A percentile compares a stretch with the other conserved stretches of the same genome.
Conservation (phyloP, 2,329 filamentous ascomycete genomes). For the Verticillium tricorpus region DNA sequence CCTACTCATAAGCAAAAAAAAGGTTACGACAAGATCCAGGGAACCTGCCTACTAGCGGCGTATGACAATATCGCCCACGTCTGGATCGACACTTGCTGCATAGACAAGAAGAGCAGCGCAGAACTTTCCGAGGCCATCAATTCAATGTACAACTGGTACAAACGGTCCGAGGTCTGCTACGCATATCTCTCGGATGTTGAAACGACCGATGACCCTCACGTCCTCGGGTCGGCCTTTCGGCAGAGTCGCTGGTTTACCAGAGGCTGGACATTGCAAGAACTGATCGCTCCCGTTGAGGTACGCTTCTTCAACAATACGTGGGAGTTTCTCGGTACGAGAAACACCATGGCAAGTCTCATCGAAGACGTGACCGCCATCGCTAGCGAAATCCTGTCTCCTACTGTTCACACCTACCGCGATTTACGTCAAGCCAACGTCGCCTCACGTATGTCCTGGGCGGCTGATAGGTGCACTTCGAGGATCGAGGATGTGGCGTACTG, state of each 20-base stretch:
- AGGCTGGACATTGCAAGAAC: slow-evolving; percentile 21
- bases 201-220: neutral
- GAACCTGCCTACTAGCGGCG: slow-evolving; percentile 12
- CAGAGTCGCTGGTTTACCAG: slow-evolving; percentile 16
- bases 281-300: slow-evolving; percentile 16
- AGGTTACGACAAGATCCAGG: slow-evolving; percentile 19
- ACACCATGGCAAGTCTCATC: slow-evolving; percentile 12
- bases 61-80: slow-evolving; percentile 2
- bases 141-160: slow-evolving; percentile 13
- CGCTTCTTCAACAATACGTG: slow-evolving; percentile 16
- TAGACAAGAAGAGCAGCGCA: slow-evolving; percentile 10
- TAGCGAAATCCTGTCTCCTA: neutral
- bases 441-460: slow-evolving; percentile 22
- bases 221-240: neutral
- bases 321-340: slow-evolving; percentile 6
- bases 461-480: slow-evolving; percentile 16
- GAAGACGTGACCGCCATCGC: slow-evolving; percentile 22
- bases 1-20: neutral
- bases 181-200: slow-evolving; percentile 8
- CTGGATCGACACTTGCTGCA: slow-evolving; percentile 14
- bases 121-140: slow-evolving; percentile 12
- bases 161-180: slow-evolving; percentile 7
- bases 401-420: neutral
- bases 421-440: neutral
- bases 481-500: slow-evolving; percentile 22